These are phyloP conservation scores for Castanea crenata DNA, from an alignment of 306 rosid genomes.

Conservation along the genomic window DNA sequence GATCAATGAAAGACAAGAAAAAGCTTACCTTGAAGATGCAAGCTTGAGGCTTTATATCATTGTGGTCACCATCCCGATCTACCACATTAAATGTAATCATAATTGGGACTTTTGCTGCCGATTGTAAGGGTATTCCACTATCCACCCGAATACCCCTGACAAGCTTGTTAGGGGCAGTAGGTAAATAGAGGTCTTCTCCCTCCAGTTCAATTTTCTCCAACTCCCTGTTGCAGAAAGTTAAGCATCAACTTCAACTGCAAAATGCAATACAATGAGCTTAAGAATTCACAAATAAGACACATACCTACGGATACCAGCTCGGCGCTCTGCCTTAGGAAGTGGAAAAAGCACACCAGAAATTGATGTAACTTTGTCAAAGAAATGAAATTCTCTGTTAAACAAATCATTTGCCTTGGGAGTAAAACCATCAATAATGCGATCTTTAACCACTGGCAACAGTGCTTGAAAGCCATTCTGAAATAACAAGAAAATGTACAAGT, in stretches of 20 bases:
- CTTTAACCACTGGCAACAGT: slow-evolving; percentile 76
- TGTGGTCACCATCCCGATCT: slow-evolving; percentile 75
- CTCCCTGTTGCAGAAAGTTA: slow-evolving; percentile 56
- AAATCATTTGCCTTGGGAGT: slow-evolving; percentile 71
- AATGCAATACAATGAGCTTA: slow-evolving; percentile 7
- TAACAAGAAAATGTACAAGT: slow-evolving; percentile 24
- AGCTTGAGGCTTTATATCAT: slow-evolving; percentile 81
- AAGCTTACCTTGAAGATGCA: slow-evolving; percentile 90
- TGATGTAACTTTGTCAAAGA: slow-evolving; percentile 97
- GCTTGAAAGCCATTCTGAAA: slow-evolving; percentile 84
- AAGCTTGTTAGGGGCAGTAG: slow-evolving; percentile 87
- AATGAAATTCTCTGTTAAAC: slow-evolving; percentile 86
- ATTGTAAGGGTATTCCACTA: slow-evolving; percentile 95
- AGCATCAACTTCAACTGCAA: slow-evolving; percentile 11
- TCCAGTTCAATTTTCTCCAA: slow-evolving; percentile 86
- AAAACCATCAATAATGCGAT: slow-evolving; percentile 78
- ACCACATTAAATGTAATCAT: slow-evolving; percentile 86
- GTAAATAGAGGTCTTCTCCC: slow-evolving; percentile 90
- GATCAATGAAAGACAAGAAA: slow-evolving; percentile 1
- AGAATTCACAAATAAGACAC: slow-evolving; percentile 15
- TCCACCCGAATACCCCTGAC: slow-evolving; percentile 84
- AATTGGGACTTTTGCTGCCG: slow-evolving; percentile 98
- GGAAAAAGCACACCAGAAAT: slow-evolving; percentile 87
- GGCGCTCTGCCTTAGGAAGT: slow-evolving; percentile 87
- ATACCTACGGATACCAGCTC: slow-evolving; percentile 84